Conservation (phyloP, 768 basidiomycete genomes). For the Mycena polygramma region DNA sequence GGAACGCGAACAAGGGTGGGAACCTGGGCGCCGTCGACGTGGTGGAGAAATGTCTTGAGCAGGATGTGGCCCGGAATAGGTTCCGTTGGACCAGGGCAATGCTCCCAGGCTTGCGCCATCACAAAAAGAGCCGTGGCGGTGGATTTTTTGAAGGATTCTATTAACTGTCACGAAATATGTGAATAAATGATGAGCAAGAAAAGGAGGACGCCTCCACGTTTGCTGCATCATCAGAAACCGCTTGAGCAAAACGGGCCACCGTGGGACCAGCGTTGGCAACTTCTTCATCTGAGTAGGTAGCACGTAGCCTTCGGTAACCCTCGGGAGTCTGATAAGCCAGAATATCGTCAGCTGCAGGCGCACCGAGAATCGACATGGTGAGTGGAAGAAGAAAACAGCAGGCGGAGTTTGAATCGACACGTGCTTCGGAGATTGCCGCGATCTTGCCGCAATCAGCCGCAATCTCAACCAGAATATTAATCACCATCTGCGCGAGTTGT, state of each 20-base stretch:
- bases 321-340: background rate
- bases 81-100: background rate
- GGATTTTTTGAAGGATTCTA: constrained; percentile 16
- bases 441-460: no score
- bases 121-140: background rate
- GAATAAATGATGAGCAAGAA: no score
- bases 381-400: no score
- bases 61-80: constrained; percentile 7
- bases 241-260: background rate
- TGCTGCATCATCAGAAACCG: background rate
- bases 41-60: constrained; percentile 14
- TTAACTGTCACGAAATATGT: background rate
- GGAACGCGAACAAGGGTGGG: constrained; percentile 6
- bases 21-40: constrained; percentile 8
- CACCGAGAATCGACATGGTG: constrained; percentile 15
- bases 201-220: background rate
- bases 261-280: no score
- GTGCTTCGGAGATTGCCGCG: no score
- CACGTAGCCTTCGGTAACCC: no score
- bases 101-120: constrained; percentile 14
- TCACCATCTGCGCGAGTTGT: no score
- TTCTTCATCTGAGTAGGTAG: no score
- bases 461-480: no score
- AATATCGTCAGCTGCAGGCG: background rate
- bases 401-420: no score